Conservation (phyloP, 345 rosid genomes). For the Camelina laxa region DNA sequence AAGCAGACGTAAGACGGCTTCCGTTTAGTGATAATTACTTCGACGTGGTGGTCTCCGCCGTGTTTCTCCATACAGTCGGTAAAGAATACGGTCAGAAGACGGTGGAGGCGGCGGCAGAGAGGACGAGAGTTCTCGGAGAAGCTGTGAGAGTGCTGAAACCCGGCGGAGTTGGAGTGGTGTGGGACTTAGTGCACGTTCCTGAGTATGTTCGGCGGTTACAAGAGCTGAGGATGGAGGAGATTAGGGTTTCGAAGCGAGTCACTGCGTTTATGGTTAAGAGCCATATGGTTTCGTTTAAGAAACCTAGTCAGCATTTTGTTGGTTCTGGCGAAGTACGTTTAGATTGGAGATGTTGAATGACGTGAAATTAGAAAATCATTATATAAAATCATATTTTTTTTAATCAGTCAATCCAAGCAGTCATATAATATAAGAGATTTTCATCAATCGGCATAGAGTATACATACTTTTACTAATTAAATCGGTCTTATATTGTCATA, state of each 20-base stretch:
- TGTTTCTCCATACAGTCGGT: constrained; percentile 80
- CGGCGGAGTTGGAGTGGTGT: constrained; percentile 74
- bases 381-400: constrained; percentile 4
- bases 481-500: background rate
- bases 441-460: background rate
- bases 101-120: constrained; percentile 92
- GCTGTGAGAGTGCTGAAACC: constrained; percentile 89
- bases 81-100: constrained; percentile 83
- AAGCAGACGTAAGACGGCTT: constrained; percentile 83
- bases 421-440: background rate
- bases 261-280: constrained; percentile 96
- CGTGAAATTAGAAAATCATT: background rate
- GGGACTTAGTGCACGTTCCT: constrained; percentile 87
- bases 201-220: constrained; percentile 80
- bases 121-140: constrained; percentile 83
- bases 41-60: constrained; percentile 93
- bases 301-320: constrained; percentile 68
- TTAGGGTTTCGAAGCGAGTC: constrained; percentile 76
- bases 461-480: no score
- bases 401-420: background rate
- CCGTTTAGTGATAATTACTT: constrained; percentile 85
- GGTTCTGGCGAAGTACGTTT: constrained; percentile 71
- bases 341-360: constrained; percentile 66
- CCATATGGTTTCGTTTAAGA: constrained; percentile 82
- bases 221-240: constrained; percentile 89